Evolutionary conservation across 176 grass and related monocot genomes (phyloP).

Genomic region (Themeda triandra): DNA sequence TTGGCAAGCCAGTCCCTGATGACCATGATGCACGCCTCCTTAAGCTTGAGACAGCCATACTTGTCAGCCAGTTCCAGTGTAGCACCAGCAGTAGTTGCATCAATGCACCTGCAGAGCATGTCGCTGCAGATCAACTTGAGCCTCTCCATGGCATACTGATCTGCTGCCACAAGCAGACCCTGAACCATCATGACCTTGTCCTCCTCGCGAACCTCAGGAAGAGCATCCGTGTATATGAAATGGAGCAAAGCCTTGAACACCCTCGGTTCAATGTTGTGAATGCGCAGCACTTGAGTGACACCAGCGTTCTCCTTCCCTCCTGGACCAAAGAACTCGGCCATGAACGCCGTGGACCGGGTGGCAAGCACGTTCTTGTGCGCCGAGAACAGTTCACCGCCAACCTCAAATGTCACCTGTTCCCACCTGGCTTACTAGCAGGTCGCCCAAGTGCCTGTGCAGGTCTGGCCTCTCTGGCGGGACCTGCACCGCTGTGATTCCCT

Average conservation of each 20-base stretch:
- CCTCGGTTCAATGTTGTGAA: constrained; percentile 27
- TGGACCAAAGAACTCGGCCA: too few species aligned
- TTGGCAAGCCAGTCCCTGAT: not conserved
- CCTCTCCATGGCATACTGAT: constrained; percentile 23
- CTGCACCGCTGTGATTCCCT: not conserved
- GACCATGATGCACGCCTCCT: not conserved
- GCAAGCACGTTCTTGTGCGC: constrained; percentile 30
- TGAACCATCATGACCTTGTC: constrained; percentile 2
- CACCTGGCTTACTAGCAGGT: not conserved
- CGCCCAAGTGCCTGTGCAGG: too few species aligned
- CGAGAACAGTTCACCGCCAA: constrained; percentile 4
- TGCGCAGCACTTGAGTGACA: not conserved
- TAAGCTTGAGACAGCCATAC: not conserved
- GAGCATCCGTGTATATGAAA: constrained; percentile 33
- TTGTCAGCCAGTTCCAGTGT: not conserved
- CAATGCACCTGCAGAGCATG: not conserved
- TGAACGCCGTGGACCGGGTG: too few species aligned
- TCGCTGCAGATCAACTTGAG: constrained; percentile 23
- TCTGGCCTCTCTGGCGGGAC: not conserved
- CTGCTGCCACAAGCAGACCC: constrained; percentile 32
- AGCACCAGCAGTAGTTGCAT: not conserved
- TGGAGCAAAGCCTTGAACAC: constrained; percentile 42
- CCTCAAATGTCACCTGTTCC: constrained; percentile 26
- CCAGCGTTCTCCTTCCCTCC: not conserved
- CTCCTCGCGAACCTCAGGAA: not conserved